Evolutionary conservation across 2,329 filamentous ascomycete species (phyloP), one percentile per base, ranked within the genome.

Genomic region (Cladosporium phlei): DNA sequence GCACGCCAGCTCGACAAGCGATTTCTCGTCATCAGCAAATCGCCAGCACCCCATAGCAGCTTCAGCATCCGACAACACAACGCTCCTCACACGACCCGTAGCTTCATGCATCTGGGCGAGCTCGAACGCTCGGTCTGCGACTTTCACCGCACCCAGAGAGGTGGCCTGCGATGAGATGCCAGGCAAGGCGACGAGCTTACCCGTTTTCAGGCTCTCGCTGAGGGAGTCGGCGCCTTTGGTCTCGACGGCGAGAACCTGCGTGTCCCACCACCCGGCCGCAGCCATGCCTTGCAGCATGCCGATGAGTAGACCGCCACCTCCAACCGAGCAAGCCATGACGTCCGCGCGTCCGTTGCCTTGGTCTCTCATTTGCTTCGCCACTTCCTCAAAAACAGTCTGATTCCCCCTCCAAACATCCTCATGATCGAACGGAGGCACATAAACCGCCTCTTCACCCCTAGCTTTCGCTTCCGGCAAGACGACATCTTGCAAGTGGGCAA

Each of bases 1-100:
- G 64, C 91, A 96, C 0, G 89, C 82, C 25, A 85, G 73, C 70
- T 97, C 91, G 3, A 95, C 87, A 48, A 95, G 71, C 47, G 91
- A 69, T 20, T 85, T 72, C 57, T 90, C 86, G 50, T 95, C 88
- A 55, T 96, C 86, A 9, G 87, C 83, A 52, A 96, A 82, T 20
- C 79, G 74, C 58, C 85, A 81, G 46, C 84, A 86, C 2, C 83
- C 89, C 67, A 83, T 78, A 14, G 86, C 88, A 0, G 91, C 90
- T 59, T 93, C 86, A 3, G 80, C 82, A 58, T 94, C 88, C 3
- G 74, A 75, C 8, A 93, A 72, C 0, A 88, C 83, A 3, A 79
- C 67, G 52, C 76, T 82, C 28, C 73, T 72, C 19, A 85, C 76
- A 34, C 72, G 70, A 30, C 77, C 63, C 2, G 69, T 60, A 11